Evolutionary conservation across 129 eudicot species (phyloP).

Genomic region (Chrysanthemum makinoi): DNA sequence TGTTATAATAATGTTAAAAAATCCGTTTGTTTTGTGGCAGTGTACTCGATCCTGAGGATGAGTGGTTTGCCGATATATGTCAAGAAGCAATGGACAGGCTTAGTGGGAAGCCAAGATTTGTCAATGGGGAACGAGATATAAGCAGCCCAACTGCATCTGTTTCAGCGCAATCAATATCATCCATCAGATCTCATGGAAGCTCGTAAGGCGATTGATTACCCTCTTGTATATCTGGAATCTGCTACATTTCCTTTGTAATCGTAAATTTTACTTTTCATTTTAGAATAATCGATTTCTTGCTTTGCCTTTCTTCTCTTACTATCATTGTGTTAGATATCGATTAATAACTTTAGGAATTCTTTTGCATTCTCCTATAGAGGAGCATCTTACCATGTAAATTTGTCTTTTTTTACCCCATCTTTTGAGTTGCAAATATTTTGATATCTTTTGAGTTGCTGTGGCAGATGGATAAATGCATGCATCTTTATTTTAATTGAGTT

Average conservation of each 20-base stretch:
- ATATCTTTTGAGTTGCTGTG: neutral
- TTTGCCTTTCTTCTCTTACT: constrained; percentile 3
- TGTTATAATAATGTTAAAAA: neutral
- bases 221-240: constrained; percentile 20
- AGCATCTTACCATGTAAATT: constrained; percentile 45
- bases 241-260: constrained; percentile 34
- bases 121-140: constrained; percentile 66
- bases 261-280: constrained; percentile 23
- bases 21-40: constrained; percentile 27
- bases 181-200: constrained; percentile 83
- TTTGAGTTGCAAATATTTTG: constrained; percentile 25
- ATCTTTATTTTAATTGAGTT: too few relatives aligned
- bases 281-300: constrained; percentile 4
- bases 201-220: constrained; percentile 34
- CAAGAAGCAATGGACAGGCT: constrained; percentile 78
- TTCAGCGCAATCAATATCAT: constrained; percentile 90
- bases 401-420: constrained; percentile 8
- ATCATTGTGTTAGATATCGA: constrained; percentile 16
- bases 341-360: constrained; percentile 4
- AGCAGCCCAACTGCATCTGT: constrained; percentile 94
- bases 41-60: constrained; percentile 84
- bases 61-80: constrained; percentile 71
- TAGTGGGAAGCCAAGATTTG: constrained; percentile 73
- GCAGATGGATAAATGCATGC: neutral
- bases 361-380: constrained; percentile 28